Base-by-base conservation (phyloP, 1,284 basidiomycete genomes). In the Rugosomyces carneus region DNA sequence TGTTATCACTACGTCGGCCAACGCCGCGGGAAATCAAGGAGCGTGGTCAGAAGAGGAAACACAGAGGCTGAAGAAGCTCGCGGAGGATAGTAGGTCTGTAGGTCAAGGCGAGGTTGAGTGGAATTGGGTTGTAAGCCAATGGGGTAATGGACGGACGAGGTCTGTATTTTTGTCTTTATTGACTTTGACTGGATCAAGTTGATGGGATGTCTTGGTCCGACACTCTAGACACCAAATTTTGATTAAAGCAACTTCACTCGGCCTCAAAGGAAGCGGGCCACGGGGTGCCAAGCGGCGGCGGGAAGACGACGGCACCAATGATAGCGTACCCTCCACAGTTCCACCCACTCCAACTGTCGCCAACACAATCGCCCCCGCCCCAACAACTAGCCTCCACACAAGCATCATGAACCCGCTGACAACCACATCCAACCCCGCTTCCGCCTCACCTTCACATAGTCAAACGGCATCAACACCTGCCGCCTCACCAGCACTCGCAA, bases 41-140 rank as follows among this genome's bases (percentile, higher is more conserved):
- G 72, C 81, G 8, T 89, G 86, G 86, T 78, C 81, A 1, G 81
- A 85, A 5, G 83, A 84, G 49, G 86, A 89, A 57, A 76, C 75
- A 0, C 81, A 84, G 49, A 71, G 75, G 36, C 58, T 89, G 49
- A 81, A 72, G 61, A 75, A 71, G 42, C 58, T 89, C 20, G 77
- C 80, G 0, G 86, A 87, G 51, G 76, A 84, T 46, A 80, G 80
- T 56, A 72, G 70, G 51, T 64, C 66, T 29, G 62, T 61, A 37
- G 66, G 66, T 5, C 44, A 51, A 56, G 79, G 80, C 7, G 80
- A 86, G 53, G 78, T 81, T 37, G 80, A 84, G 42, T 89, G 85
- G 87, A 84, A 88, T 60, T 78, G 79, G 68, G 74, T 89, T 11
- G 77, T 82, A 36, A 69, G 69, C 38, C 73, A 82, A 53, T 89